Percentiles rank a stretch among this genome's conserved stretches.
Evolutionary conservation across 2,329 filamentous ascomycete species (phyloP).

Genomic region (Aspergillus udagawae): DNA sequence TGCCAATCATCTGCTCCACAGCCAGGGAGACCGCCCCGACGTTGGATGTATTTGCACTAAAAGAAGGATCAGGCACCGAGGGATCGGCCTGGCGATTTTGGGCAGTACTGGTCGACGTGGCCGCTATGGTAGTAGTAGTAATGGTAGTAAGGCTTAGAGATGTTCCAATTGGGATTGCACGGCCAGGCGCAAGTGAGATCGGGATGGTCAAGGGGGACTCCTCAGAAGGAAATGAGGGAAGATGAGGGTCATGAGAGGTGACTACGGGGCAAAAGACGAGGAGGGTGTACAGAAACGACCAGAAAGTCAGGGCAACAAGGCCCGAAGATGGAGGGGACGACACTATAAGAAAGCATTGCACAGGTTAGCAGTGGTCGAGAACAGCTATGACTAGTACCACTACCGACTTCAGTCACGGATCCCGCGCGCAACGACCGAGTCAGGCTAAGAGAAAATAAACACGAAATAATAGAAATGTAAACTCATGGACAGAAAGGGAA

Average conservation of each 20-base stretch:
- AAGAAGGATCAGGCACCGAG: neutral
- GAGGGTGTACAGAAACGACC: constrained; percentile 6
- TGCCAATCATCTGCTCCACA: constrained; percentile 38
- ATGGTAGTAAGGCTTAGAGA: constrained; percentile 4
- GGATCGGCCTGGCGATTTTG: constrained; percentile 4
- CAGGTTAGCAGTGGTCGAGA: constrained; percentile 19
- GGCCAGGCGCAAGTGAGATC: constrained; percentile 7
- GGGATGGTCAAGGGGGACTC: constrained; percentile 11
- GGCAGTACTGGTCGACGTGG: neutral
- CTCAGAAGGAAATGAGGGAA: constrained; percentile 5
- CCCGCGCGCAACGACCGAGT: neutral
- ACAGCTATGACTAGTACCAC: constrained; percentile 9
- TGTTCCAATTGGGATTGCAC: constrained; percentile 7
- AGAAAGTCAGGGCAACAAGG: constrained; percentile 9
- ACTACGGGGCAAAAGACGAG: constrained; percentile 8
- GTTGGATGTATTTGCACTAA: constrained; percentile 6
- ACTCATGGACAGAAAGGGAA: constrained; percentile 2
- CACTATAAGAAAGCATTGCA: constrained; percentile 20
- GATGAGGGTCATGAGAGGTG: constrained; percentile 2
- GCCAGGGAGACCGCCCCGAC: constrained; percentile 10
- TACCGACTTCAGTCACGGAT: constrained; percentile 7
- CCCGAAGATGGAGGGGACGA: constrained; percentile 8
- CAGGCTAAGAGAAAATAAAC: neutral
- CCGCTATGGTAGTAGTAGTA: neutral
- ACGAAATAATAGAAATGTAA: neutral